Evolutionary conservation across 352 stramenopile genomes (phyloP), one percentile per base, ranked within the genome.

Genomic region (Pythium diclinum): DNA sequence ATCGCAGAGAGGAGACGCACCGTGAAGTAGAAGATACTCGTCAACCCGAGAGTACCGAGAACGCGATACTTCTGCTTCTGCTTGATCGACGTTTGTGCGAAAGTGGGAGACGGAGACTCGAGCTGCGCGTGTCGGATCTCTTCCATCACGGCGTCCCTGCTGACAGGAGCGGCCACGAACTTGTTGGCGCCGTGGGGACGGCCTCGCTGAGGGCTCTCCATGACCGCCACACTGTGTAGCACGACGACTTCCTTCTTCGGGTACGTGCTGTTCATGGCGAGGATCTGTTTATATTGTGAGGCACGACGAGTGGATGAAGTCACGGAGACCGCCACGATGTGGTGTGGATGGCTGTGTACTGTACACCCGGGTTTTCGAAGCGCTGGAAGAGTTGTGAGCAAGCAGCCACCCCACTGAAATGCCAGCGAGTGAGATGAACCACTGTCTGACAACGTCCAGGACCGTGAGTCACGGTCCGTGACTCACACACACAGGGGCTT

Each of bases 21-120:
- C 40, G 56, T 52, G 33, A 76, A 58, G n/a, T 65, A 76, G 19
- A 61, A 32, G 61, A 76, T 73, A 17, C 55, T 67, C 9, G 68
- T 44, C 32, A 76, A 61, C 2, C 61, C 40, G 4, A 56, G 28
- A 1, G 57, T 61, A 44, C 66, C 59, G 13, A 76, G 55, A 14
- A 77, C 70, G 44, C 70, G 70, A n/a, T 63, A 56, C n/a, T 63
- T 56, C 16, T 56, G 44, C n/a, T 28, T 28, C 13, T 46, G 17
- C 46, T 25, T 4, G 21, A 28, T 54, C 30, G 40, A 7, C 23
- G 23, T 56, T 3, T 19, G 42, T 23, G 44, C 42, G 19, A 56
- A 16, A 25, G 57, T 48, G 13, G 33, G 57, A 7, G 23, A 17
- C 42, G 57, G 30, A 16, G 42, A 56, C 21, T 36, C 25, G 13